Percentiles rank a stretch among this genome's conserved stretches.
These are phyloP conservation scores for Martensiomyces pterosporus DNA, from an alignment of 192 early-diverging fungal genomes.

Conservation along the genomic window DNA sequence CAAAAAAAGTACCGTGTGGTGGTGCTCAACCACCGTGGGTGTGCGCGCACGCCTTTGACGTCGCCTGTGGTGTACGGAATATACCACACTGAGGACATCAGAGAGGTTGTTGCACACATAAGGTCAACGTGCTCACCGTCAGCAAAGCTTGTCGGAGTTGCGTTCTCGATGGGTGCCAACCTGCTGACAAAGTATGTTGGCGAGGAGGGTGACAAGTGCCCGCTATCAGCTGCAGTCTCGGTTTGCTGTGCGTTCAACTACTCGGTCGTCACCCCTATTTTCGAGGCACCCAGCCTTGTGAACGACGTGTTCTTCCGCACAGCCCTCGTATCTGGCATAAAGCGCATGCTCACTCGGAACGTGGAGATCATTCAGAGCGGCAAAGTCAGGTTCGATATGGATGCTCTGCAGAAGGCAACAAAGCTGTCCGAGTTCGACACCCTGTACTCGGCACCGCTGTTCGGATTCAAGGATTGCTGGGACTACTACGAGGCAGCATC, in stretches of 20 bases:
- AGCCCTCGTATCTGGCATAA: constrained; percentile 55
- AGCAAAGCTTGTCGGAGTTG: constrained; percentile 64
- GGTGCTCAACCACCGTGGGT: constrained; percentile 77
- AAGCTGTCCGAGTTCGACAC: constrained; percentile 80
- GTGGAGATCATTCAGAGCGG: constrained; percentile 40
- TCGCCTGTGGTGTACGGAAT: no score
- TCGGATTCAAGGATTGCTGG: constrained; percentile 74
- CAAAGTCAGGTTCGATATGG: constrained; percentile 39
- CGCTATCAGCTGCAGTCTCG: constrained; percentile 66
- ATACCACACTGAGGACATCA: constrained; percentile 74
- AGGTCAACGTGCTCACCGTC: constrained; percentile 52
- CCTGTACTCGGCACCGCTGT: constrained; percentile 59
- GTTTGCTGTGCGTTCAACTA: constrained; percentile 85
- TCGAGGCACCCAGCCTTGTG: constrained; percentile 46
- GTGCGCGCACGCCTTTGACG: constrained; percentile 62
- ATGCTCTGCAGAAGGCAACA: constrained; percentile 51
- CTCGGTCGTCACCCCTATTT: constrained; percentile 29
- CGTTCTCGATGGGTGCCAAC: constrained; percentile 89
- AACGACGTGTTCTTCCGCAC: constrained; percentile 56
- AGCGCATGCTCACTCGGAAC: constrained; percentile 40
- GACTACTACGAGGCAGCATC: constrained; percentile 72
- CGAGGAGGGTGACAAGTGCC: constrained; percentile 65
- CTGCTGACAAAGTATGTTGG: constrained; percentile 85
- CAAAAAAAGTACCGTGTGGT: constrained; percentile 63
- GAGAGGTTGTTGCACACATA: constrained; percentile 12